Evolutionary conservation across 148 eudicot species (phyloP).

Genomic region (Heliosperma pusillum): DNA sequence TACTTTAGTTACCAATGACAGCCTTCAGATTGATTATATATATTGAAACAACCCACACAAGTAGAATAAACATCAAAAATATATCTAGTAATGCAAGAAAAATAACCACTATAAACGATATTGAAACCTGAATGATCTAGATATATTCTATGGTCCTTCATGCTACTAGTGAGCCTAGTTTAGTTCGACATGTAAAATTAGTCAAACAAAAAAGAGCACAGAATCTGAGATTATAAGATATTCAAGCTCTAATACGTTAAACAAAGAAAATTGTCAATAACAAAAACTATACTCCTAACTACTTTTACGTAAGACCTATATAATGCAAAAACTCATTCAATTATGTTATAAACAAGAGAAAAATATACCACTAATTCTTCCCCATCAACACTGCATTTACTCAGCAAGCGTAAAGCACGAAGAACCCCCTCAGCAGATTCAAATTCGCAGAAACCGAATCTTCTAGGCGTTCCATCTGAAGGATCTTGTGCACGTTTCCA

Average conservation of each 20-base stretch:
- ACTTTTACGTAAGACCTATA: not conserved
- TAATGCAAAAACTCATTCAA: not conserved
- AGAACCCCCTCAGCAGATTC: conserved; percentile 94
- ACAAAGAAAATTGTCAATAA: not conserved
- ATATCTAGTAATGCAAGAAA: too few relatives aligned
- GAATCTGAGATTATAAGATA: not conserved
- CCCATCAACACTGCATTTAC: conserved; percentile 81
- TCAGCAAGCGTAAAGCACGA: conserved; percentile 81
- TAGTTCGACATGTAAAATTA: too few relatives aligned
- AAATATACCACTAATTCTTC: conserved; percentile 76
- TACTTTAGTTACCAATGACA: too few relatives aligned
- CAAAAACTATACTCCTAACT: not conserved
- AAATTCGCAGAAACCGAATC: conserved; percentile 92
- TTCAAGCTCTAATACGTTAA: too few relatives aligned
- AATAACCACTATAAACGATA: too few relatives aligned
- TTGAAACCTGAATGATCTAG: too few relatives aligned
- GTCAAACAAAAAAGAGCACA: too few relatives aligned
- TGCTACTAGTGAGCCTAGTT: too few relatives aligned
- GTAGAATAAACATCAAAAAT: too few relatives aligned
- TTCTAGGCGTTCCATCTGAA: conserved; percentile 62
- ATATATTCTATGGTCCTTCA: too few relatives aligned
- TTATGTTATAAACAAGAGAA: not conserved
- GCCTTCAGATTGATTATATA: too few relatives aligned
- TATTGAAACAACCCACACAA: too few relatives aligned
- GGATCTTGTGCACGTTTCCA: conserved; percentile 97